Percentiles rank a stretch among this genome's conserved stretches.
phyloP scores from a whole-genome alignment of 305 asterid species.

The Plantago coronopus region DNA sequence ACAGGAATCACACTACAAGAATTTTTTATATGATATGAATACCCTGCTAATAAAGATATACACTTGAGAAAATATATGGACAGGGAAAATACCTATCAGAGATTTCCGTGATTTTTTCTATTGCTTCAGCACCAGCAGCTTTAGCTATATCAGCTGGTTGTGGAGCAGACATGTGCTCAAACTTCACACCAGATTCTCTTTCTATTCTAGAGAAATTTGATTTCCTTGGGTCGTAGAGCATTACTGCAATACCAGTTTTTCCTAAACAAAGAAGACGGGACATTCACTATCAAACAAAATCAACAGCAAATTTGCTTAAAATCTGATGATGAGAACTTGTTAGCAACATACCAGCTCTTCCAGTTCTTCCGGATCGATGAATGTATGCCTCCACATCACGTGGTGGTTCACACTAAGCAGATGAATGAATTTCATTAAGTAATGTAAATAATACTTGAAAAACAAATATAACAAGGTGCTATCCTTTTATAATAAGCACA shows the following conservation, averaged over 20 bases:
- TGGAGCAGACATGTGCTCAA: slow-evolving; percentile 84
- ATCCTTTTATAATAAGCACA: slow-evolving; percentile 18
- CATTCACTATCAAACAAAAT: background rate
- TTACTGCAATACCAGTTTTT: slow-evolving; percentile 81
- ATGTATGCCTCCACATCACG: slow-evolving; percentile 94
- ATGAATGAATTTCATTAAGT: slow-evolving; percentile 18
- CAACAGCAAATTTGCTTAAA: background rate
- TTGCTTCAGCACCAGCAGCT: slow-evolving; percentile 81
- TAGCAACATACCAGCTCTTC: slow-evolving; percentile 64
- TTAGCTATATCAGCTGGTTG: slow-evolving; percentile 94
- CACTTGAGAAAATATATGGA: background rate
- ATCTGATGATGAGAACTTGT: background rate
- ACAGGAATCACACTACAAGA: slow-evolving; percentile 72
- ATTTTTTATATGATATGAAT: slow-evolving; percentile 10
- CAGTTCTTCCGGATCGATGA: slow-evolving; percentile 97
- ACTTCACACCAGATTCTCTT: slow-evolving; percentile 89
- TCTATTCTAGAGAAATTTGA: slow-evolving; percentile 78
- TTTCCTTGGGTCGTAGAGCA: slow-evolving; percentile 91
- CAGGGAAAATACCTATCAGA: slow-evolving; percentile 58
- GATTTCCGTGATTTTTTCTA: slow-evolving; percentile 53
- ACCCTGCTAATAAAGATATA: background rate
- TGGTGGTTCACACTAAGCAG: slow-evolving; percentile 89
- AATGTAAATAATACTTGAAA: slow-evolving; percentile 1
- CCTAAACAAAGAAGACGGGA: slow-evolving; percentile 40
- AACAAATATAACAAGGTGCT: background rate